These are phyloP conservation scores for Vishniacozyma victoriae DNA, from an alignment of 768 basidiomycete genomes.

Conservation along the genomic window DNA sequence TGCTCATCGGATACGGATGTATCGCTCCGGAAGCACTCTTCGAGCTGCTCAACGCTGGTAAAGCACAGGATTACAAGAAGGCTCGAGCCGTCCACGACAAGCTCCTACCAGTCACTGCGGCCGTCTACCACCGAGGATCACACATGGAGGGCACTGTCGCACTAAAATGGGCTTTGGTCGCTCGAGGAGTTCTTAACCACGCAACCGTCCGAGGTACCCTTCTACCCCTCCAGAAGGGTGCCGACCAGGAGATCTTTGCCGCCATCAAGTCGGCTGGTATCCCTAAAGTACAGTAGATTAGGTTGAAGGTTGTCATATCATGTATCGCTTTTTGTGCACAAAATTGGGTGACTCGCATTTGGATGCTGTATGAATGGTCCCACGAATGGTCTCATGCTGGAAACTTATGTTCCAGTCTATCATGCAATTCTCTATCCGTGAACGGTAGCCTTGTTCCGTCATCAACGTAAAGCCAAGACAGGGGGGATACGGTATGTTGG, in stretches of 20 bases:
- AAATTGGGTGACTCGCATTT: too few relatives aligned
- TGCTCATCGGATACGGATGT: conserved; percentile 13
- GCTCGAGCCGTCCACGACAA: conserved; percentile 10
- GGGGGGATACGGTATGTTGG: too few relatives aligned
- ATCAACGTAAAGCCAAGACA: too few relatives aligned
- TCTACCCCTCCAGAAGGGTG: conserved; percentile 7
- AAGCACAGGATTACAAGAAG: conserved; percentile 3
- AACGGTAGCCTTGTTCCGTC: too few relatives aligned
- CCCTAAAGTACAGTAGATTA: background rate
- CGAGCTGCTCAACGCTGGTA: conserved; percentile 8
- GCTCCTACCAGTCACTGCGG: conserved; percentile 13
- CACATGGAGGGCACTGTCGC: conserved; percentile 19
- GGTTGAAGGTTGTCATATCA: too few relatives aligned
- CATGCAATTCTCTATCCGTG: too few relatives aligned
- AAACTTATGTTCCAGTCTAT: too few relatives aligned
- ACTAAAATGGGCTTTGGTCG: conserved; percentile 12
- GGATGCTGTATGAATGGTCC: too few relatives aligned
- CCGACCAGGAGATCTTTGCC: conserved; percentile 9
- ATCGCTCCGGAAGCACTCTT: conserved; percentile 11
- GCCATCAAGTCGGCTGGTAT: conserved; percentile 8
- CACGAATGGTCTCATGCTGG: too few relatives aligned
- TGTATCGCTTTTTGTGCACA: too few relatives aligned
- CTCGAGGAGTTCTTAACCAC: conserved; percentile 11
- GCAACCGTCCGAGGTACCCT: conserved; percentile 12
- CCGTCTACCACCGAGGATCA: conserved; percentile 13